Percentiles rank a stretch among this genome's conserved stretches.
Conservation (phyloP, 208 protist genomes). For the Leishmania martiniquensis region DNA sequence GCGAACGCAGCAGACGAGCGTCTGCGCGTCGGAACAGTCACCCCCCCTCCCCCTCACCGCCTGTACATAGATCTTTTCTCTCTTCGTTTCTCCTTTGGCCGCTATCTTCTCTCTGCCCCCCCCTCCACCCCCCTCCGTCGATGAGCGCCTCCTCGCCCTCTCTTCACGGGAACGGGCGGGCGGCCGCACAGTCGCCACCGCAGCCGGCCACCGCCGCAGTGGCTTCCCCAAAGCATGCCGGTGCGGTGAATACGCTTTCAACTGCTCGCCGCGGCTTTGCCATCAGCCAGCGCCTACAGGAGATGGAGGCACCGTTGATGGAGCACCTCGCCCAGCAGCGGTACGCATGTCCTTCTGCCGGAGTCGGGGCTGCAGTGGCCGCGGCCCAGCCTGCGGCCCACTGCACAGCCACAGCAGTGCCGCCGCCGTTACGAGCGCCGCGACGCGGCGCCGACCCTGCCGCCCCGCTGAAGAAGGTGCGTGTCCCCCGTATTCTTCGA, state of each 20-base stretch:
- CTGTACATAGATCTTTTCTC: slow-evolving; percentile 3
- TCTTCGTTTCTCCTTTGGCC: neutral
- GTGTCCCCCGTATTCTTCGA: slow-evolving; percentile 19
- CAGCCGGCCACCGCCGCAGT: neutral
- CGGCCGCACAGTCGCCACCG: neutral
- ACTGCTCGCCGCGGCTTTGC: slow-evolving; percentile 54
- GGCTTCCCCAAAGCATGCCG: neutral
- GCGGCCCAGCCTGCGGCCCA: slow-evolving; percentile 3
- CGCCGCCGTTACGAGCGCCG: neutral
- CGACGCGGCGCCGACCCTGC: slow-evolving; percentile 10
- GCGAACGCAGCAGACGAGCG: neutral
- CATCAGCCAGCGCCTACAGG: slow-evolving; percentile 62
- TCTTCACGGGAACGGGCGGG: neutral
- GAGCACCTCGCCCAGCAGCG: slow-evolving; percentile 52
- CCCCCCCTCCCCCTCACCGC: neutral
- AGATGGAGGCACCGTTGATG: slow-evolving; percentile 72
- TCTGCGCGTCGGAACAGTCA: neutral
- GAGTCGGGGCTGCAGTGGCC: neutral
- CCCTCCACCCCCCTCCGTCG: neutral
- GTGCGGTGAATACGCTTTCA: neutral
- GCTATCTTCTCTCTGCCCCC: neutral
- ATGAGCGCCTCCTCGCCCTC: neutral
- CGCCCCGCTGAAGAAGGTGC: slow-evolving; percentile 14
- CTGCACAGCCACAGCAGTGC: neutral
- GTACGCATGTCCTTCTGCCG: slow-evolving; percentile 22